Percentiles rank a stretch among this genome's conserved stretches.
These are phyloP conservation scores for Eucalyptus regnans DNA, from an alignment of 345 rosid genomes.

Conservation along the genomic window DNA sequence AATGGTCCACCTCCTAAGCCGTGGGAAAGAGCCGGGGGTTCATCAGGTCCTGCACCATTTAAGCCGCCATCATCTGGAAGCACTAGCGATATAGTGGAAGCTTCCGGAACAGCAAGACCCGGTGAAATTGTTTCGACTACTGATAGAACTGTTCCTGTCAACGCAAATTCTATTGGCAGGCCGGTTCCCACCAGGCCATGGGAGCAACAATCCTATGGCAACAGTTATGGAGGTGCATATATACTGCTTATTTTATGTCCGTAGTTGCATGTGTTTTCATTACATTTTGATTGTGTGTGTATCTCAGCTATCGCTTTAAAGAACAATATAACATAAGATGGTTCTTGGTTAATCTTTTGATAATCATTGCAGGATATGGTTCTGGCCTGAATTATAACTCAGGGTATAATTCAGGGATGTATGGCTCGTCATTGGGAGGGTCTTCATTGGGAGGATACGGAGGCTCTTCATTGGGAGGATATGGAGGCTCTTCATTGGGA, in stretches of 20 bases:
- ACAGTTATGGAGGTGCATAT: conserved; percentile 37
- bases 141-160: conserved; percentile 27
- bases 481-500: conserved; percentile 43
- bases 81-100: conserved; percentile 89
- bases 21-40: conserved; percentile 79
- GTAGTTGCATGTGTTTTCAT: background rate
- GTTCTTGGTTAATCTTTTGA: background rate
- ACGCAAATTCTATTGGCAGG: conserved; percentile 38
- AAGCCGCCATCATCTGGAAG: conserved; percentile 81
- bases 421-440: conserved; percentile 47
- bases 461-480: conserved; percentile 46
- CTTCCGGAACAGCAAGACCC: conserved; percentile 86
- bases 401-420: conserved; percentile 64
- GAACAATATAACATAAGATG: background rate
- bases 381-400: conserved; percentile 56
- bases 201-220: conserved; percentile 71
- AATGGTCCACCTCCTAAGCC: conserved; percentile 73
- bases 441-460: conserved; percentile 41
- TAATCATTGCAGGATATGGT: conserved; percentile 42
- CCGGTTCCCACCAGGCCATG: conserved; percentile 88
- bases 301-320: background rate
- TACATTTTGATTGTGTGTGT: background rate
- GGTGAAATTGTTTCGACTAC: conserved; percentile 61
- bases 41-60: conserved; percentile 76
- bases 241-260: background rate